Evolutionary conservation across 2,329 filamentous ascomycete genomes (phyloP).

Genomic region (Bipolaris cookei): DNA sequence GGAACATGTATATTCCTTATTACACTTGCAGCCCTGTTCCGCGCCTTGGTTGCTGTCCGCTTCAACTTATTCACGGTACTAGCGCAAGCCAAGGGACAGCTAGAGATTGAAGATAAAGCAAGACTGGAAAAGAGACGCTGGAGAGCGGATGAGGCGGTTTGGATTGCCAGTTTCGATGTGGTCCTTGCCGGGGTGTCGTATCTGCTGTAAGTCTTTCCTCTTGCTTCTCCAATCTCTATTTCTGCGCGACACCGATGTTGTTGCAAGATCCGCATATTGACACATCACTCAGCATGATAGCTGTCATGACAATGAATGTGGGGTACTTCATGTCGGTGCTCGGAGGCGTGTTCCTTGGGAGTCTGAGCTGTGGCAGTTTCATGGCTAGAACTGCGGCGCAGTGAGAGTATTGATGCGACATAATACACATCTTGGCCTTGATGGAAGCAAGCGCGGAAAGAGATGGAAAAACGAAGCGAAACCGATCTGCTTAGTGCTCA

Average conservation of each 20-base stretch:
- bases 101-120: background rate
- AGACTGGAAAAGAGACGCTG: slow-evolving; percentile 62
- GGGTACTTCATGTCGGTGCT: slow-evolving; percentile 81
- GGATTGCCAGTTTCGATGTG: slow-evolving; percentile 73
- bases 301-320: slow-evolving; percentile 86
- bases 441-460: no score
- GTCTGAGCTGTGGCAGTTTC: slow-evolving; percentile 76
- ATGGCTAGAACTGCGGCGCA: slow-evolving; percentile 13
- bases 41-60: slow-evolving; percentile 73
- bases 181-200: slow-evolving; percentile 78
- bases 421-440: no score
- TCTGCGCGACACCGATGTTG: background rate
- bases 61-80: slow-evolving; percentile 57
- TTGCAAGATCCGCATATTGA: background rate
- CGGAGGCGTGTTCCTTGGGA: slow-evolving; percentile 78
- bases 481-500: background rate
- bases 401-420: background rate
- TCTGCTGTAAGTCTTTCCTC: slow-evolving; percentile 71
- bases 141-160: slow-evolving; percentile 77
- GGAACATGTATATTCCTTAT: slow-evolving; percentile 91
- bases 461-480: no score
- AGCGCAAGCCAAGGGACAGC: slow-evolving; percentile 63
- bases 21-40: slow-evolving; percentile 70
- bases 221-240: no score
- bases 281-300: slow-evolving; percentile 72